These are phyloP conservation scores for Talaromyces atroroseus DNA, from an alignment of 2,329 filamentous ascomycete species.

Conservation along the genomic window DNA sequence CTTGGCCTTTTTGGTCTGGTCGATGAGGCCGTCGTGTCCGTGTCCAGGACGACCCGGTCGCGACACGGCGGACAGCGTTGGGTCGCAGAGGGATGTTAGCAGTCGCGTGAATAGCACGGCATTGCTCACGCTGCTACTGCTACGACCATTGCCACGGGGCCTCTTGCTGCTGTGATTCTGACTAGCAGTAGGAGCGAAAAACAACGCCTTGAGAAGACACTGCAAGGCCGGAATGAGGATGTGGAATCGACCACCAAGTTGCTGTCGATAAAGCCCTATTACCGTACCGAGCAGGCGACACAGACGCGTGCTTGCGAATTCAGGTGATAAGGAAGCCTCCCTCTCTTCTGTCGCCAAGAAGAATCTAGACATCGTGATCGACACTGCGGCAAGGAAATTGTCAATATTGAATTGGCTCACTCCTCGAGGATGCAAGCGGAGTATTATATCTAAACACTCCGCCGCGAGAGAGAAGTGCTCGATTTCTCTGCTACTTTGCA, in stretches of 20 bases:
- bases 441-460: constrained; percentile 35
- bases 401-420: constrained; percentile 45
- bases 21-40: constrained; percentile 46
- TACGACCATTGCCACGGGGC: not conserved
- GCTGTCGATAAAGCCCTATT: constrained; percentile 53
- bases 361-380: constrained; percentile 16
- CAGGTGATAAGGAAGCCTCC: constrained; percentile 25
- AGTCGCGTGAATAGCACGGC: constrained; percentile 50
- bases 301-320: constrained; percentile 40
- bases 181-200: constrained; percentile 29
- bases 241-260: constrained; percentile 57
- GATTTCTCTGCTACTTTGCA: constrained; percentile 27
- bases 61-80: constrained; percentile 52
- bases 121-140: constrained; percentile 22
- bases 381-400: constrained; percentile 34
- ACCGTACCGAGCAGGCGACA: constrained; percentile 50
- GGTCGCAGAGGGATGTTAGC: constrained; percentile 57
- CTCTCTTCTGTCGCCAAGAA: not conserved
- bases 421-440: constrained; percentile 36
- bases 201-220: constrained; percentile 51
- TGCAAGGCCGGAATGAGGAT: constrained; percentile 53
- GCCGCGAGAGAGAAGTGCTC: constrained; percentile 37
- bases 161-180: constrained; percentile 33
- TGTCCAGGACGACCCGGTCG: constrained; percentile 26
- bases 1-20: constrained; percentile 55